Base-by-base conservation (phyloP, 1,139 yeast genomes). In the Nakaseomyces glabratus region DNA sequence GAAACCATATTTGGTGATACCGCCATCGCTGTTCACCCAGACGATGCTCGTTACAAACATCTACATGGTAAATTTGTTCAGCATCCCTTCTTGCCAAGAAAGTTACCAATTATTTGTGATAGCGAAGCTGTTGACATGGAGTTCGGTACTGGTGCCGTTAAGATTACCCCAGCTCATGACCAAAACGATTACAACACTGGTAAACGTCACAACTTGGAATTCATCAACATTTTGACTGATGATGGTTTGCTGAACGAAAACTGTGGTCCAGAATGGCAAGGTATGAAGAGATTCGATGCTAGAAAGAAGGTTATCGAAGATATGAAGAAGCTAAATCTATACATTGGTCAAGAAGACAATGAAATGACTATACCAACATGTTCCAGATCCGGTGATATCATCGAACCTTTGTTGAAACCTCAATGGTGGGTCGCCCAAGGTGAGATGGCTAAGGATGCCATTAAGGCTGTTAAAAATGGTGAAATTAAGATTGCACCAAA, bases 141-240 rank as follows among this genome's bases (percentile, higher is more conserved):
- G 62, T 90, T 90, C 51, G 98, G 98, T 71, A 90, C 98, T 47
- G 98, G 98, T 79, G 98, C 98, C 29, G 98, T 90, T 46, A 90
- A 90, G 66, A 90, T 90, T 57, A 90, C 98, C 15, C 98, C 98
- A 41, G 96, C 95, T 36, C 98, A 90, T 62, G 98, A 90, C 63
- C 84, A 81, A 54, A 90, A 90, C 71, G 98, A 90, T 84, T 85
- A 84, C 70, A 73, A 69, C 55, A 84, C 96, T 39, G 98, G 98
- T 68, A 86, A 84, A 66, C 86, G 97, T 66, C 85, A 85, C 62
- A 69, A 76, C 55, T 71, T 90, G 52, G 95, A 85, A 59, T 76
- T 86, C 55, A 71, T 90, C 61, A 86, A 85, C 63, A 86, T 90
- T 46, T 68, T 84, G 52, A 88, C 95, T 42, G 97, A 90, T 57